These are phyloP conservation scores for Trichoderma guizhouense DNA, from an alignment of 2,329 filamentous ascomycete genomes.

Conservation along the genomic window DNA sequence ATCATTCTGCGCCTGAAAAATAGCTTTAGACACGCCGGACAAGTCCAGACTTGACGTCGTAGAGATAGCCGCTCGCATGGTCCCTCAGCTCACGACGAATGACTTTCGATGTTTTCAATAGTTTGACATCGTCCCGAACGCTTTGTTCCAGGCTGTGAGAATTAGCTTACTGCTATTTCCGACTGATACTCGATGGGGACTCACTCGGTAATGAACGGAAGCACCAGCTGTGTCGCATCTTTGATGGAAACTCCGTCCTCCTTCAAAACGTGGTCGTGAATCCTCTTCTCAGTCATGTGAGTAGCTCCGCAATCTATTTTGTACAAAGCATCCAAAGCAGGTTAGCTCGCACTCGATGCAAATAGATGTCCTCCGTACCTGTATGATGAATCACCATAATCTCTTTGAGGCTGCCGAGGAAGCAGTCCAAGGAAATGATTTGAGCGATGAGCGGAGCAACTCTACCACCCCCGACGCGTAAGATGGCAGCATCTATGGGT, in stretches of 20 bases:
- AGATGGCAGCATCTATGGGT: not conserved
- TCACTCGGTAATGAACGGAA: not conserved
- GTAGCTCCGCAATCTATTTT: not conserved
- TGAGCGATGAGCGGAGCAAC: not conserved
- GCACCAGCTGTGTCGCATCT: not conserved
- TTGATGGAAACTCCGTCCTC: not conserved
- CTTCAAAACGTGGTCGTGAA: not conserved
- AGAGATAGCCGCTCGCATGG: not conserved
- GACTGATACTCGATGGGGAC: not conserved
- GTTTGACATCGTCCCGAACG: not conserved
- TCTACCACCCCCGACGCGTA: not conserved
- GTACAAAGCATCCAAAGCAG: not conserved
- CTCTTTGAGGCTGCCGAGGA: not conserved
- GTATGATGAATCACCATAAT: not conserved
- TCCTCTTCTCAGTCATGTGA: not conserved
- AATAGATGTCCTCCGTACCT: not conserved
- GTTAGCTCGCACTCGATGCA: not conserved
- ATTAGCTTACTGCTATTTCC: not conserved
- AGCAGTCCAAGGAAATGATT: not conserved
- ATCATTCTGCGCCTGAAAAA: not conserved
- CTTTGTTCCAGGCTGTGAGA: not conserved
- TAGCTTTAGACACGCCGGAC: not conserved
- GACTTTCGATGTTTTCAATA: not conserved
- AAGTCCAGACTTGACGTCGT: not conserved
- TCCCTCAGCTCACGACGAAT: not conserved